Conservation (phyloP, 2,329 filamentous ascomycete species). For the Sporothrix mexicana region DNA sequence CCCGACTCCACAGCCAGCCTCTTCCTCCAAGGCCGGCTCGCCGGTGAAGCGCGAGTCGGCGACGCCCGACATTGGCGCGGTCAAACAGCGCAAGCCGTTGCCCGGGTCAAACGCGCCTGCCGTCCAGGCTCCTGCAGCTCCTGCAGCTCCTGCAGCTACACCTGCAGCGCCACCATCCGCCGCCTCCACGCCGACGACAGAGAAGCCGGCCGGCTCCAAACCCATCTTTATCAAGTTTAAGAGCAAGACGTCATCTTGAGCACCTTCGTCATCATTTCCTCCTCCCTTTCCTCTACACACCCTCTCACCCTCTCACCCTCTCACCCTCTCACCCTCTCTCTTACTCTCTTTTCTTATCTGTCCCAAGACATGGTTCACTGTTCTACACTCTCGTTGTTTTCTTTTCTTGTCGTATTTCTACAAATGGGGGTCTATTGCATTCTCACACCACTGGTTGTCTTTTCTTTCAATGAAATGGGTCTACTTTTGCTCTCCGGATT, state of each 20-base stretch:
- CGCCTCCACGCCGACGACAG: background rate
- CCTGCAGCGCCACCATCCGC: conserved; percentile 5
- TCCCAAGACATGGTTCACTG: background rate
- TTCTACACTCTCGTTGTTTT: background rate
- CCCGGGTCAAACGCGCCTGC: conserved; percentile 28
- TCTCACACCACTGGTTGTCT: too few species aligned
- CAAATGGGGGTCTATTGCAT: too few species aligned
- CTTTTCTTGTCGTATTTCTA: background rate
- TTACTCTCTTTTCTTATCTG: background rate
- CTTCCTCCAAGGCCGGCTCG: conserved; percentile 22
- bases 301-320: too few species aligned
- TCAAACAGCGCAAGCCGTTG: conserved; percentile 36
- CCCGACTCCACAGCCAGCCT: conserved; percentile 14
- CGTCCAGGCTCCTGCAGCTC: background rate
- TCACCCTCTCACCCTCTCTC: background rate
- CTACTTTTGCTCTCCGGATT: too few species aligned
- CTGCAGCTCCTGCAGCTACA: background rate
- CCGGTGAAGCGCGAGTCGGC: conserved; percentile 17
- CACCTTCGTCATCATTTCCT: too few species aligned
- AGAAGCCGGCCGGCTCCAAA: conserved; percentile 27
- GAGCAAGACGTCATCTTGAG: conserved; percentile 32
- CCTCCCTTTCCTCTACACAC: background rate
- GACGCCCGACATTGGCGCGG: background rate
- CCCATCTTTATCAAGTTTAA: conserved; percentile 39
- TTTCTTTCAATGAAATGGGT: too few species aligned